phyloP scores from a whole-genome alignment of 2,329 filamentous ascomycete genomes.

The Cylindrodendrum hubeiense region DNA sequence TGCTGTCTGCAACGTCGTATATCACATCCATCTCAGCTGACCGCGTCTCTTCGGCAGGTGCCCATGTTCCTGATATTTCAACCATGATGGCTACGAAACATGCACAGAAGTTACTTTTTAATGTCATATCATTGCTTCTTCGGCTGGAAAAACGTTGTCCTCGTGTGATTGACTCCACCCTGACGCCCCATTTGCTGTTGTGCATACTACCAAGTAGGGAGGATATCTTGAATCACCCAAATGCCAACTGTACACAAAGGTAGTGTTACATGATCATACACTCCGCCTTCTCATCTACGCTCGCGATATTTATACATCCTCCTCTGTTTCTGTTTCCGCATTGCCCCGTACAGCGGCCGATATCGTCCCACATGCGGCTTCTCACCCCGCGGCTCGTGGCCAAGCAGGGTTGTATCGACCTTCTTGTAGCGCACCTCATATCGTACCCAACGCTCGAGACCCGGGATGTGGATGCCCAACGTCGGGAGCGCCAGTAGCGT shows the following conservation, averaged over 20 bases:
- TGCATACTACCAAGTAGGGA: constrained; percentile 14
- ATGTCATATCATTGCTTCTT: background rate
- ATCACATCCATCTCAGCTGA: constrained; percentile 3
- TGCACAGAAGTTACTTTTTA: background rate
- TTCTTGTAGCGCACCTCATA: constrained; percentile 65
- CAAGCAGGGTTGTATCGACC: constrained; percentile 57
- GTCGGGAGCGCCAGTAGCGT: constrained; percentile 67
- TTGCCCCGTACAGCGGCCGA: constrained; percentile 28
- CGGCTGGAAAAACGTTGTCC: background rate
- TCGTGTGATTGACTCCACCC: background rate
- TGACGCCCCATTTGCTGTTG: background rate
- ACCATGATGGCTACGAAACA: constrained; percentile 2
- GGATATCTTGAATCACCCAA: constrained; percentile 11
- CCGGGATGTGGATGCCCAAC: constrained; percentile 61
- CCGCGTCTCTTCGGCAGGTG: background rate
- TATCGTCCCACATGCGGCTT: constrained; percentile 9
- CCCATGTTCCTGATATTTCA: background rate
- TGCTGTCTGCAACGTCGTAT: background rate
- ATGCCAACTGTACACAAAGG: background rate
- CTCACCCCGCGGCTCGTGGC: constrained; percentile 37
- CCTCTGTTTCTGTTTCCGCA: constrained; percentile 28
- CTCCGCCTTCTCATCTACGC: constrained; percentile 14
- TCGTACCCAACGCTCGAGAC: constrained; percentile 60
- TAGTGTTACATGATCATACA: constrained; percentile 21
- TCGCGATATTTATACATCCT: constrained; percentile 32